Base-by-base conservation (phyloP, 495 filamentous ascomycete species). In the Penicillium odoratum region DNA sequence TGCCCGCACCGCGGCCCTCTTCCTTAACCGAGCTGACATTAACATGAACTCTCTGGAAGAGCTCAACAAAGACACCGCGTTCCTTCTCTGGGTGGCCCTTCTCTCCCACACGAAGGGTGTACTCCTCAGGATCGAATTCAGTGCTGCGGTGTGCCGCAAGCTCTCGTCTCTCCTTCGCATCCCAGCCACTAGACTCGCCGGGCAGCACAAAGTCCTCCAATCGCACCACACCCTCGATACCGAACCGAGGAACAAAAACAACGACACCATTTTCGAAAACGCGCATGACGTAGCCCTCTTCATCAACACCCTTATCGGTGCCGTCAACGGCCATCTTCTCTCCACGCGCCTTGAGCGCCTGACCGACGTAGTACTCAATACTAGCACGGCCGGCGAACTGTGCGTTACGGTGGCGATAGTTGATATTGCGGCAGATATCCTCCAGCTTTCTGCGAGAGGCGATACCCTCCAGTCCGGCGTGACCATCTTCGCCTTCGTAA, bases 181-280 rank as follows among this genome's bases (percentile, higher is more conserved):
- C 70, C 8, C 67, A 68, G 7, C 68, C 48, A 26, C 64, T 59
- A 44, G 72, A 67, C 8, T 88, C 88, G 56, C 92, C 89, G 21
- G 85, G 81, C 0, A 86, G 83, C 26, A 85, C 86, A 59, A 98
- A 77, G 73, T 97, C 95, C 60, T 88, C 79, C 63, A 97, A 72
- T 34, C 92, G 81, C 55, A 98, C 93, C 58, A 96, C 75, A 38
- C 91, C 88, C 72, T 98, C 94, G 60, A 98, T 93, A 13, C 94
- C 95, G 69, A 98, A 98, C 13, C 91, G 76, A 2, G 94, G 94
- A 42, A 98, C 93, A 62, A 98, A 92, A 4, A 97, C 93, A 4
- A 97, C 93, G 57, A 96, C 92, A 5, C 94, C 94, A 71, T 98
- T 98, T 63, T 89, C 90, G 67, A 98, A 97, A 18, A 98, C 88